Evolutionary conservation across 495 filamentous ascomycete genomes (phyloP).

Genomic region (Daldinia caldariorum): DNA sequence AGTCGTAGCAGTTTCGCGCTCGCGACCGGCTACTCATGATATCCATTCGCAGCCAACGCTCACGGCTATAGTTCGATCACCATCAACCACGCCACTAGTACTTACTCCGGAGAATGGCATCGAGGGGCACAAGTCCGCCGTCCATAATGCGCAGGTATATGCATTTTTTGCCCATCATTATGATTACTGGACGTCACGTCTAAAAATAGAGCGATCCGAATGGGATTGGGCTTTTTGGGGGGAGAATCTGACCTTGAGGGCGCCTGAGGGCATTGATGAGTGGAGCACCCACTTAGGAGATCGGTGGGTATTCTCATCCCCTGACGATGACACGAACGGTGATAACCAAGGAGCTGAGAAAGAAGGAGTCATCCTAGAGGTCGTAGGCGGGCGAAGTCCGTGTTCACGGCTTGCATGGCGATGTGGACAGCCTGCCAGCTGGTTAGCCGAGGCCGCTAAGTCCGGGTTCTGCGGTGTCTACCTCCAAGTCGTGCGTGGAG

Average conservation of each 20-base stretch:
- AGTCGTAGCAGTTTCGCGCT: neutral
- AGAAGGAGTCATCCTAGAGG: neutral
- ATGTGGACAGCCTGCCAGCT: neutral
- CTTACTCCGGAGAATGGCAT: neutral
- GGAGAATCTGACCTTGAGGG: neutral
- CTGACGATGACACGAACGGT: neutral
- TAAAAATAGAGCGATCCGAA: neutral
- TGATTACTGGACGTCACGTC: constrained; percentile 3
- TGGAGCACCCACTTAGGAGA: neutral
- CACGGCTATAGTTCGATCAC: neutral
- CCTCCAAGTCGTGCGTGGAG: neutral
- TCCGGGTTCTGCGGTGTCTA: constrained; percentile 4
- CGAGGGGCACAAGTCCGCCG: neutral
- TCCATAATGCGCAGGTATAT: neutral
- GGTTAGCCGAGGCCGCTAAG: neutral
- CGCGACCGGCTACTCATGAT: neutral
- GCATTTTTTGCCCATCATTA: constrained; percentile 3
- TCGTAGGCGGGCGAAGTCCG: neutral
- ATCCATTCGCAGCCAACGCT: neutral
- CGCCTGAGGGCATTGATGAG: neutral
- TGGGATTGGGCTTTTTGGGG: constrained; percentile 1
- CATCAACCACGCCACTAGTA: neutral
- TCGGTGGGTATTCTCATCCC: neutral
- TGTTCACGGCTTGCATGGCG: neutral
- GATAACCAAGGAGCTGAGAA: neutral